phyloP scores from a whole-genome alignment of 2,329 filamentous ascomycete genomes.

The Trichothecium sympodiale region DNA sequence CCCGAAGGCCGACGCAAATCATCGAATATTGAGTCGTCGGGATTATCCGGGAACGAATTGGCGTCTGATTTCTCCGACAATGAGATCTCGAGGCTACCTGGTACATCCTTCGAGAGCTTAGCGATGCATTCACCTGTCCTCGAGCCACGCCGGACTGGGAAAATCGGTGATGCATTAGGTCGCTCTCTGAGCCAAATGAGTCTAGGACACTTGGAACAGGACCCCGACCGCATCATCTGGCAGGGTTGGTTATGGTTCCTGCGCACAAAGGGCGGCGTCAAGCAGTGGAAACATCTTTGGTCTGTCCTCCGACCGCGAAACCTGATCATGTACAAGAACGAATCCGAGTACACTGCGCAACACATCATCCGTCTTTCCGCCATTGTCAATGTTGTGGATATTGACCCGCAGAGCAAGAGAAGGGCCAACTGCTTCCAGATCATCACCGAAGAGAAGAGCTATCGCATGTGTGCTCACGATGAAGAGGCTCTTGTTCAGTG shows the following conservation, averaged over 20 bases:
- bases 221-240: conserved; percentile 83
- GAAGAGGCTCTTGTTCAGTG: conserved; percentile 78
- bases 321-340: conserved; percentile 85
- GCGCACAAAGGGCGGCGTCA: conserved; percentile 69
- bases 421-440: conserved; percentile 85
- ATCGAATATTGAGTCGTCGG: conserved; percentile 53
- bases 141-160: conserved; percentile 36
- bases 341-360: conserved; percentile 77
- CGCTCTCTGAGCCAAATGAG: conserved; percentile 2
- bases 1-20: conserved; percentile 40
- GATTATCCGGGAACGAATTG: conserved; percentile 51
- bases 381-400: conserved; percentile 85
- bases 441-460: conserved; percentile 84
- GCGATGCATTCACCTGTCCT: conserved; percentile 20
- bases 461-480: conserved; percentile 63
- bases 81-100: conserved; percentile 34
- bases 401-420: conserved; percentile 74
- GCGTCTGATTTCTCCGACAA: conserved; percentile 79
- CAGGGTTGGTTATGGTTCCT: conserved; percentile 84
- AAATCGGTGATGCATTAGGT: neutral
- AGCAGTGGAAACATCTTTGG: conserved; percentile 94
- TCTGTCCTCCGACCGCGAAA: conserved; percentile 78
- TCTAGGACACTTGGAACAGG: conserved; percentile 37
- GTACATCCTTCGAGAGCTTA: conserved; percentile 41
- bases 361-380: conserved; percentile 69